Conservation (phyloP, 768 basidiomycete genomes). For the Mycena sanguinolenta region DNA sequence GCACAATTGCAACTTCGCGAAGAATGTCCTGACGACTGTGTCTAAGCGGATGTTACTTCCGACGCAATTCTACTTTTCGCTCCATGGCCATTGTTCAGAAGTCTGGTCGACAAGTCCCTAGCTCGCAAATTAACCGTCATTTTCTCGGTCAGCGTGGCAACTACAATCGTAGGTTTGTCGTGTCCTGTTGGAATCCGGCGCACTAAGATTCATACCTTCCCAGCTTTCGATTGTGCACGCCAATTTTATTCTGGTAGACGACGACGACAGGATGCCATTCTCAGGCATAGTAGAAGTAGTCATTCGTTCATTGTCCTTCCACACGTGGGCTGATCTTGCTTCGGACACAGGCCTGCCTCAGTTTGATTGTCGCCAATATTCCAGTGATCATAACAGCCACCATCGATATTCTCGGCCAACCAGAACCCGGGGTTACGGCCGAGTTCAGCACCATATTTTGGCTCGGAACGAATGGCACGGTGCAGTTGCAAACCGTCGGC, state of each 20-base stretch:
- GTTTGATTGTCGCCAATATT: slow-evolving; percentile 55
- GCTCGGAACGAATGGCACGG: background rate
- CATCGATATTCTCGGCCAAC: slow-evolving; percentile 28
- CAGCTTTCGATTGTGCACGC: slow-evolving; percentile 58
- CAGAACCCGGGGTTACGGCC: background rate
- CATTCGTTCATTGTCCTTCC: background rate
- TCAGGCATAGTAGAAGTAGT: slow-evolving; percentile 59
- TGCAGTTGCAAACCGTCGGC: slow-evolving; percentile 1
- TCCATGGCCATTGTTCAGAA: slow-evolving; percentile 59
- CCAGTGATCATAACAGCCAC: slow-evolving; percentile 52
- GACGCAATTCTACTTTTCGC: slow-evolving; percentile 61
- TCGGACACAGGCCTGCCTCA: slow-evolving; percentile 46
- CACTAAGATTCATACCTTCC: too few relatives aligned
- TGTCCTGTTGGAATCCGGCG: too few relatives aligned
- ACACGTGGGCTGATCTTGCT: background rate
- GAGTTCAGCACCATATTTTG: slow-evolving; percentile 23
- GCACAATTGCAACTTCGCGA: background rate
- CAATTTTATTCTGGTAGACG: slow-evolving; percentile 50
- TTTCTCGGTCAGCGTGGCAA: slow-evolving; percentile 67
- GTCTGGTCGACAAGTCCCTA: slow-evolving; percentile 54
- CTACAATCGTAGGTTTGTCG: slow-evolving; percentile 52
- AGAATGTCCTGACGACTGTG: slow-evolving; percentile 26
- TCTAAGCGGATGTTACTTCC: slow-evolving; percentile 60
- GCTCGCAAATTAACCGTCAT: slow-evolving; percentile 59
- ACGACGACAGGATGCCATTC: slow-evolving; percentile 46